Conservation (phyloP, 2,329 filamentous ascomycete genomes). For the Epichloe elymi region DNA sequence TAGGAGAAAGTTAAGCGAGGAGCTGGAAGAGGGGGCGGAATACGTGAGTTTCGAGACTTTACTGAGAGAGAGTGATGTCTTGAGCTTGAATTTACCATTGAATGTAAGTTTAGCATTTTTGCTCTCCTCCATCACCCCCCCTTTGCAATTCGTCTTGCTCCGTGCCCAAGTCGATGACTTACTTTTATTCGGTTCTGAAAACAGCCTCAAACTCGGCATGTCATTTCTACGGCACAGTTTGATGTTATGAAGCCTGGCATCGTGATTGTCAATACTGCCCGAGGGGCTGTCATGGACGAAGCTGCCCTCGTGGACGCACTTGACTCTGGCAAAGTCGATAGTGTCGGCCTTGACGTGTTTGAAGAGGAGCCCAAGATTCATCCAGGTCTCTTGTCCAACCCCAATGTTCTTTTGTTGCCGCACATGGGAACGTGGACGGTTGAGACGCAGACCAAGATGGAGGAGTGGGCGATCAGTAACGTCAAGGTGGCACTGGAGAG, state of each 20-base stretch:
- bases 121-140: neutral
- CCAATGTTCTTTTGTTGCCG: conserved; percentile 60
- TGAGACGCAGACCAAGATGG: conserved; percentile 55
- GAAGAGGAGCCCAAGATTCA: conserved; percentile 71
- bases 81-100: conserved; percentile 69
- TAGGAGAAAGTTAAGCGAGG: conserved; percentile 43
- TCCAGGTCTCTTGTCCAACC: conserved; percentile 56
- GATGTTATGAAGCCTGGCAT: conserved; percentile 65
- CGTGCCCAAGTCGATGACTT: too few relatives aligned
- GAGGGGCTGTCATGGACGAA: conserved; percentile 73
- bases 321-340: conserved; percentile 53
- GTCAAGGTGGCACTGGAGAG: conserved; percentile 46
- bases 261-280: conserved; percentile 70
- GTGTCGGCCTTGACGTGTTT: conserved; percentile 67
- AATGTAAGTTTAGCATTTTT: conserved; percentile 47
- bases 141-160: neutral
- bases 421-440: conserved; percentile 79
- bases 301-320: conserved; percentile 64
- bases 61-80: conserved; percentile 55
- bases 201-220: conserved; percentile 55
- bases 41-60: conserved; percentile 66
- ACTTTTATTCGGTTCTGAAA: too few relatives aligned
- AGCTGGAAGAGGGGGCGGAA: conserved; percentile 43
- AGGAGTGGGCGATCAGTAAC: conserved; percentile 63
- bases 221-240: conserved; percentile 60